phyloP scores from a whole-genome alignment of 495 filamentous ascomycete genomes.

The Tuber magnatum region DNA sequence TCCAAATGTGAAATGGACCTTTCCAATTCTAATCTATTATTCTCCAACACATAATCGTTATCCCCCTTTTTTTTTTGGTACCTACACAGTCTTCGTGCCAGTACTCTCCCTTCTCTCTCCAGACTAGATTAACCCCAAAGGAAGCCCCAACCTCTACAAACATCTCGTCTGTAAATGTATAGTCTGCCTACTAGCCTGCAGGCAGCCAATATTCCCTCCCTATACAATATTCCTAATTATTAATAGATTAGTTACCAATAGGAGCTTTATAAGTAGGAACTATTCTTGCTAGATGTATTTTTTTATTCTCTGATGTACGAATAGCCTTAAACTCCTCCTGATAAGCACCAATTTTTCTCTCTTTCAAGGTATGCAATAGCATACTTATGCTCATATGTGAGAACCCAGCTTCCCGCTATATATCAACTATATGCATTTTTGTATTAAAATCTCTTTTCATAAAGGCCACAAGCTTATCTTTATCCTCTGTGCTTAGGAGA shows the following conservation, averaged over 20 bases:
- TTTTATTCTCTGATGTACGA: background rate
- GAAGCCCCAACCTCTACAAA: too few relatives aligned
- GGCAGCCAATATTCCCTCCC: too few relatives aligned
- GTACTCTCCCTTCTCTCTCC: too few relatives aligned
- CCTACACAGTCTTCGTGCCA: too few relatives aligned
- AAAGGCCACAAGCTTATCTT: background rate
- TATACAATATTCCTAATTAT: too few relatives aligned
- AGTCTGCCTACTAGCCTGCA: too few relatives aligned
- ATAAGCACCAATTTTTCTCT: background rate
- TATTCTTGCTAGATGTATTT: too few relatives aligned
- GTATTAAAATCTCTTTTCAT: background rate
- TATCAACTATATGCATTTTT: background rate
- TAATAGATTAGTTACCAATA: too few relatives aligned
- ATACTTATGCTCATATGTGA: background rate
- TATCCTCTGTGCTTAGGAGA: background rate
- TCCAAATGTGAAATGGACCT: background rate
- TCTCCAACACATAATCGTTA: background rate
- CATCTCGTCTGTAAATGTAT: too few relatives aligned
- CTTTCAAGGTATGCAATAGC: background rate
- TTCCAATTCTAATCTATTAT: conserved; percentile 8
- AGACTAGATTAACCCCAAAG: too few relatives aligned
- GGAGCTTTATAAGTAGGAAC: too few relatives aligned
- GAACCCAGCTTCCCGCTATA: background rate
- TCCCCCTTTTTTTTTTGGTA: background rate
- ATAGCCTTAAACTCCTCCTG: conserved; percentile 5